A percentile compares a stretch with the other conserved stretches of the same genome.
These are phyloP conservation scores for Marsdenia floribunda DNA, from an alignment of 257 asterid genomes.

Conservation along the genomic window DNA sequence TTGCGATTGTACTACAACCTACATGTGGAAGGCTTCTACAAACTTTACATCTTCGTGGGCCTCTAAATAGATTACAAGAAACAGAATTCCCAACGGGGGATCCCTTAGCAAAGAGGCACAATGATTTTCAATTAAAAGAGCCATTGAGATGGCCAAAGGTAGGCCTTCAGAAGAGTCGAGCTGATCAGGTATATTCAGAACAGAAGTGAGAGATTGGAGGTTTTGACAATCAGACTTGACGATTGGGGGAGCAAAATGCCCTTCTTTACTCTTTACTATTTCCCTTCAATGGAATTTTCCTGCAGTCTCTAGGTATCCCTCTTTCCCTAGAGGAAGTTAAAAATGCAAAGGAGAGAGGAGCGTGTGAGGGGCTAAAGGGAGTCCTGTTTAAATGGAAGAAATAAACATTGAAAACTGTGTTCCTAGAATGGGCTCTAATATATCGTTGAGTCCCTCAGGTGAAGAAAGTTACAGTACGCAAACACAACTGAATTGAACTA, in stretches of 20 bases:
- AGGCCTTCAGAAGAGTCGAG: neutral
- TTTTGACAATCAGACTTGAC: neutral
- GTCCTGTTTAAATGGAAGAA: neutral
- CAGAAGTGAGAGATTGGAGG: neutral
- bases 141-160: neutral
- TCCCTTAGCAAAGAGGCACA: neutral
- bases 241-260: neutral
- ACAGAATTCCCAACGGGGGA: neutral
- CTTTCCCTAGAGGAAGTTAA: neutral
- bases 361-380: neutral
- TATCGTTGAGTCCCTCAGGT: neutral
- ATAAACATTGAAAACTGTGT: neutral
- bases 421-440: neutral
- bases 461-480: neutral
- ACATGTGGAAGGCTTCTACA: neutral
- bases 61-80: neutral
- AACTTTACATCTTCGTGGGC: neutral
- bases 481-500: neutral
- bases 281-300: neutral
- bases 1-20: neutral
- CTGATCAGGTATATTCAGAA: neutral
- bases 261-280: neutral
- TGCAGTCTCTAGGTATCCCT: neutral
- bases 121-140: neutral
- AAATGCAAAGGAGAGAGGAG: neutral